These are phyloP conservation scores for Diaporthe sp. DNA, from an alignment of 2,329 filamentous ascomycete genomes.

Conservation along the genomic window DNA sequence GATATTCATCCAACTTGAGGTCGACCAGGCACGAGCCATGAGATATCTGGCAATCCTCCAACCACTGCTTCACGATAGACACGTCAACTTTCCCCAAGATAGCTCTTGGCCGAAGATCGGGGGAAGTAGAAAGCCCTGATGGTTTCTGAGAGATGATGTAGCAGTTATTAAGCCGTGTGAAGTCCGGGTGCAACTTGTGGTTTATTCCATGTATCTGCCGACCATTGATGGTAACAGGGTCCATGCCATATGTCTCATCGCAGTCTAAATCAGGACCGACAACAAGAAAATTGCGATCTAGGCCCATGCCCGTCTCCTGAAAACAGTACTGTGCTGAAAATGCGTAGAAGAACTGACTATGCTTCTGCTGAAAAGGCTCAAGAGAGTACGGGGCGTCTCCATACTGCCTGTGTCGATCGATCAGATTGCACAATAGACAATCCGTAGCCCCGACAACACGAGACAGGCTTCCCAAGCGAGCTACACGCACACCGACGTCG, in stretches of 20 bases:
- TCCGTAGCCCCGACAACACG: not conserved
- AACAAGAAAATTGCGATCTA: not conserved
- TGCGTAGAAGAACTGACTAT: not conserved
- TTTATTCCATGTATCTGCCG: not conserved
- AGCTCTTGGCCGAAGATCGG: not conserved
- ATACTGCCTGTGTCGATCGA: not conserved
- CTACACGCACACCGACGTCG: not conserved
- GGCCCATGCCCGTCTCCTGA: not conserved
- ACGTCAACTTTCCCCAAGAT: not conserved
- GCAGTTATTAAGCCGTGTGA: not conserved
- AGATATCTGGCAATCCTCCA: not conserved
- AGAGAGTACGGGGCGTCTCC: fast-evolving
- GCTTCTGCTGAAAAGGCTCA: fast-evolving
- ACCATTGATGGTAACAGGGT: not conserved
- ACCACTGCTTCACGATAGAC: not conserved
- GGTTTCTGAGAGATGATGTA: not conserved
- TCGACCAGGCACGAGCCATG: not conserved
- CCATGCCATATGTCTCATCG: not conserved
- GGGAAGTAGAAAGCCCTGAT: not conserved
- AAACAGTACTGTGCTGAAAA: not conserved
- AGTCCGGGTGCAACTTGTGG: not conserved
- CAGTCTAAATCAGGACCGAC: not conserved
- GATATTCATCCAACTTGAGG: not conserved
- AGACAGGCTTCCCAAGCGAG: not conserved
- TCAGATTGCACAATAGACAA: not conserved